These are phyloP conservation scores for Candida anglica DNA, from an alignment of 805 yeast species.

Conservation along the genomic window DNA sequence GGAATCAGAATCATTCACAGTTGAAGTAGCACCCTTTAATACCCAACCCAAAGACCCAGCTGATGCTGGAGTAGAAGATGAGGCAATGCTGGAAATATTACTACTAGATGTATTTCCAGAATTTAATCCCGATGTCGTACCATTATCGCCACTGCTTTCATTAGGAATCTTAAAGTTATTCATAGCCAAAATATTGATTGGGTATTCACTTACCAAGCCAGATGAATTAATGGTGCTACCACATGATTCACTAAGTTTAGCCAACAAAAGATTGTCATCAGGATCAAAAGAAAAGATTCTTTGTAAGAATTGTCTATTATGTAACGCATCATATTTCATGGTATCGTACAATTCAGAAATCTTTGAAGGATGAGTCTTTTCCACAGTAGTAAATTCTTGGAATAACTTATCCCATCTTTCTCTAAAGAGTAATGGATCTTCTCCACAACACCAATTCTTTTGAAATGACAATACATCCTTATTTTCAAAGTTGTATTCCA, in stretches of 20 bases:
- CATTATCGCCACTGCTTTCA: too few relatives aligned
- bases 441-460: conserved; percentile 92
- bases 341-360: conserved; percentile 96
- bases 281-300: conserved; percentile 70
- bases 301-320: conserved; percentile 84
- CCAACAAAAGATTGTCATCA: conserved; percentile 32
- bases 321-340: conserved; percentile 97
- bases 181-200: conserved; percentile 71
- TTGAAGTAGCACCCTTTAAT: conserved; percentile 38
- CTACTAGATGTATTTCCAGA: conserved; percentile 19
- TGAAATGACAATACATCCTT: conserved; percentile 69
- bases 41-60: conserved; percentile 79
- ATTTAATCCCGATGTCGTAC: conserved; percentile 13
- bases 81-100: conserved; percentile 15
- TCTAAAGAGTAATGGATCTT: conserved; percentile 82
- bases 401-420: conserved; percentile 98
- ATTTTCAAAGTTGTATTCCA: conserved; percentile 73
- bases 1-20: conserved; percentile 10
- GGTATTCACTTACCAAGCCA: conserved; percentile 64
- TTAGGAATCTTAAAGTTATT: conserved; percentile 66
- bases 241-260: conserved; percentile 34
- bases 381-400: conserved; percentile 86
- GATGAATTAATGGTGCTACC: conserved; percentile 45
- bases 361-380: conserved; percentile 95
- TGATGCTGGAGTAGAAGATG: conserved; percentile 22